These are phyloP conservation scores for Paxillus involutus DNA, from an alignment of 768 basidiomycete species.

Conservation along the genomic window DNA sequence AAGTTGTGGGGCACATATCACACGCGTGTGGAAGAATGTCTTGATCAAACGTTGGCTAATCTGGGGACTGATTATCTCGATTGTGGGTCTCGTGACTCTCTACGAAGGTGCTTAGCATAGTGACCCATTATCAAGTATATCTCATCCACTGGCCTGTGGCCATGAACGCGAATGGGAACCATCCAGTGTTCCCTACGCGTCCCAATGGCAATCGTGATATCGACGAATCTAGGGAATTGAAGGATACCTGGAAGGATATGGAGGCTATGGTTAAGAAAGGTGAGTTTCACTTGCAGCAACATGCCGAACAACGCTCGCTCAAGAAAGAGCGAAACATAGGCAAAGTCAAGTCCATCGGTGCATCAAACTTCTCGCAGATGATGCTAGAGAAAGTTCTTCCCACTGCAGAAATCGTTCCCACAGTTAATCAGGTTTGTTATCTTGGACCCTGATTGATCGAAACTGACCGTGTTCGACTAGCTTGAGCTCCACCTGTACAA, in stretches of 20 bases:
- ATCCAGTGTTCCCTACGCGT: slow-evolving; percentile 55
- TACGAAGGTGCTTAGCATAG: neutral
- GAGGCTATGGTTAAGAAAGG: slow-evolving; percentile 70
- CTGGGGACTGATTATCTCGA: slow-evolving; percentile 88
- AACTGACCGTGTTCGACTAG: slow-evolving; percentile 30
- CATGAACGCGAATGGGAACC: slow-evolving; percentile 66
- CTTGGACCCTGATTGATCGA: neutral
- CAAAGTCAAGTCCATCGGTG: slow-evolving; percentile 66
- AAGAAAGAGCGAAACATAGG: slow-evolving; percentile 36
- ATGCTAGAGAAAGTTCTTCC: slow-evolving; percentile 72
- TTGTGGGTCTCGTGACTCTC: slow-evolving; percentile 40
- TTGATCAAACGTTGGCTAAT: slow-evolving; percentile 73
- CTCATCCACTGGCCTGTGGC: slow-evolving; percentile 84
- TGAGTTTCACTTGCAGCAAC: slow-evolving; percentile 17
- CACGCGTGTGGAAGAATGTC: slow-evolving; percentile 65
- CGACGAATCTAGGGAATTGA: slow-evolving; percentile 62
- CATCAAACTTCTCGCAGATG: slow-evolving; percentile 71
- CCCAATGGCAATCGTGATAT: slow-evolving; percentile 68
- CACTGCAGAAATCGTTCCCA: slow-evolving; percentile 65
- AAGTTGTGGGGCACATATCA: slow-evolving; percentile 73
- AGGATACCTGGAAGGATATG: slow-evolving; percentile 84
- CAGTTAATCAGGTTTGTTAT: slow-evolving; percentile 63
- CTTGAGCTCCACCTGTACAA: slow-evolving; percentile 76
- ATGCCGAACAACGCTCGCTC: neutral
- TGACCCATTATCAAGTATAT: slow-evolving; percentile 40